Base-by-base conservation (phyloP, 208 protist genomes). In the Balamuthia mandrillaris region DNA sequence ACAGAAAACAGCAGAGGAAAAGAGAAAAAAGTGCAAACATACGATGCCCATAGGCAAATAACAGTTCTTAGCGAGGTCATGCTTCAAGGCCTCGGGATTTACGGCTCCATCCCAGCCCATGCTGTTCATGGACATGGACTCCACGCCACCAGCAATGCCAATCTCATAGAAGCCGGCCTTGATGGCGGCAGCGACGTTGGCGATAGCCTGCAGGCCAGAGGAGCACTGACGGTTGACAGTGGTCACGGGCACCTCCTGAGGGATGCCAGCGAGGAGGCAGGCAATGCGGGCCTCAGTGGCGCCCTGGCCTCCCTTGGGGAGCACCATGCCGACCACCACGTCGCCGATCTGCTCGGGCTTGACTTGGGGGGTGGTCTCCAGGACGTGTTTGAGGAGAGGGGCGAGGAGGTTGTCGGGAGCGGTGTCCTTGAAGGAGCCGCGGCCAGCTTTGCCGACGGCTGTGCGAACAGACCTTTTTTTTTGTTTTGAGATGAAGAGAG, bases 161-260 rank as follows among this genome's bases (percentile, higher is more conserved):
- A 90, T 70, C 6, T 90, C 88, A 41, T 87, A 87, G 1, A 58
- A 41, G 49, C 88, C 88, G 27, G 66, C 41, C 31, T 83, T 86
- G 29, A 90, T 84, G 45, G 88, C 77, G 9, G 51, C 24, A 37
- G 88, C 88, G 35, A 85, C 54, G 81, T 88, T 85, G 29, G 88
- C 85, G 75, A 90, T 86, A 42, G 88, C 88, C 61, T 85, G 65
- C 29, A 85, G 65, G 31, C 63, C 88, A 54, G 88, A 90, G 35
- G 88, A 90, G 66, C 88, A 90, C 77, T 88, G 85, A 84, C 88
- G 85, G 24, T 90, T 88, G n/a, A 90, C 77, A 16, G 84, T 90
- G 27, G 54, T 83, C 33, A 78, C 56, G 66, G 88, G 84, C 9
- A 88, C 84, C 47, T 86, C 72, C 21, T 85, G 54, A 54, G 88